Conservation (phyloP, 805 yeast species). For the Candida incommunis region DNA sequence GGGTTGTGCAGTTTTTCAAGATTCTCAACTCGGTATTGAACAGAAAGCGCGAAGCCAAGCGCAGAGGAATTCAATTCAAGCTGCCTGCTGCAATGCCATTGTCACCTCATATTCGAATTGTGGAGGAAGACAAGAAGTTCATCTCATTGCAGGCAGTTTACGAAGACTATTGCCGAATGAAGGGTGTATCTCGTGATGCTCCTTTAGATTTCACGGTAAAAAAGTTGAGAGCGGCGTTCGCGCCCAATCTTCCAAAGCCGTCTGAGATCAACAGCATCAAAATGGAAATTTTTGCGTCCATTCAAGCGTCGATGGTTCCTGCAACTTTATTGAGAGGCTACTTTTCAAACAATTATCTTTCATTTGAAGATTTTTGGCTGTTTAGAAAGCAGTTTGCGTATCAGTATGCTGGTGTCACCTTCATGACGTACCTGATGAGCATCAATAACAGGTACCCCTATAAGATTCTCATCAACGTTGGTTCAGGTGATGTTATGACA, state of each 20-base stretch:
- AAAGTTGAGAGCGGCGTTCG: conserved; percentile 82
- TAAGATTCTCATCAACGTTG: conserved; percentile 69
- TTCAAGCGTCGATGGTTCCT: conserved; percentile 80
- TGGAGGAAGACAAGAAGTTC: conserved; percentile 68
- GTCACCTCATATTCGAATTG: conserved; percentile 84
- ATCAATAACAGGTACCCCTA: conserved; percentile 88
- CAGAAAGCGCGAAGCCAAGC: conserved; percentile 75
- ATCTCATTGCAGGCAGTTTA: conserved; percentile 70
- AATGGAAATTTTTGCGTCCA: conserved; percentile 82
- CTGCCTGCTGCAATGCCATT: conserved; percentile 87
- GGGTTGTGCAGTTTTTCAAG: conserved; percentile 82
- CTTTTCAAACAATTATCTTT: conserved; percentile 52
- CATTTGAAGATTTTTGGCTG: conserved; percentile 91
- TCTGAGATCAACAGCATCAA: conserved; percentile 67
- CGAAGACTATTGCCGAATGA: conserved; percentile 69
- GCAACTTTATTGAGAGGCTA: conserved; percentile 67
- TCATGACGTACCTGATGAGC: conserved; percentile 89
- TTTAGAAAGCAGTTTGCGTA: conserved; percentile 91
- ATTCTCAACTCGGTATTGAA: conserved; percentile 70
- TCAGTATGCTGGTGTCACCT: conserved; percentile 85
- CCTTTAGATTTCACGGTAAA: conserved; percentile 79
- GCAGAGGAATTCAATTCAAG: conserved; percentile 72
- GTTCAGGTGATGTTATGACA: conserved; percentile 83
- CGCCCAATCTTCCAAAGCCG: conserved; percentile 86
- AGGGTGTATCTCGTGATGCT: conserved; percentile 68